Conservation (phyloP, 2,329 filamentous ascomycete genomes). For the Aspergillus fischeri region DNA sequence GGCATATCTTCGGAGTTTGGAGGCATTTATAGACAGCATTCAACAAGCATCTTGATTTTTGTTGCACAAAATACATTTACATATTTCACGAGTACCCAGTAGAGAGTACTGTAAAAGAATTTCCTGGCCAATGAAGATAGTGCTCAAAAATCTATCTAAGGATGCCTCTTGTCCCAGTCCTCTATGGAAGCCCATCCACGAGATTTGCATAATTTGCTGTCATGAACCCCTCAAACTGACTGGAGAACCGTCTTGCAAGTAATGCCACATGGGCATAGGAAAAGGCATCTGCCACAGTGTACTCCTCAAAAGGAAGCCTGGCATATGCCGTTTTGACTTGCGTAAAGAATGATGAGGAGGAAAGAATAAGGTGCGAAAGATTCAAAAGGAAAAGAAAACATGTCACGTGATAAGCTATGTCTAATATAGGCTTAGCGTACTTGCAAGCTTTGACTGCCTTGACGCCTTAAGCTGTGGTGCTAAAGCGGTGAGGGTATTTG, state of each 20-base stretch:
- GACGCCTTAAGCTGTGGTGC: background rate
- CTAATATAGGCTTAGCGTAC: background rate
- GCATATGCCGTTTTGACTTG: conserved; percentile 29
- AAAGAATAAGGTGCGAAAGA: conserved; percentile 10
- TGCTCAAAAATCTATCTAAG: background rate
- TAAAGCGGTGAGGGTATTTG: background rate
- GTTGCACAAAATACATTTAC: background rate
- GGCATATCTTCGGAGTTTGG: conserved; percentile 6
- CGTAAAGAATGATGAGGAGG: conserved; percentile 23
- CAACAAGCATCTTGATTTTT: background rate
- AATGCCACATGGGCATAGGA: conserved; percentile 18
- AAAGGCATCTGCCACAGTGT: conserved; percentile 25
- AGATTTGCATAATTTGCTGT: conserved; percentile 20
- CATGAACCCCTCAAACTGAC: conserved; percentile 47
- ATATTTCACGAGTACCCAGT: background rate
- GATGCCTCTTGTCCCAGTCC: conserved; percentile 36
- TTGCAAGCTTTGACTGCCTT: conserved; percentile 5
- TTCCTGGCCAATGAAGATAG: background rate
- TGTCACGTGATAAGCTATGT: conserved; percentile 9
- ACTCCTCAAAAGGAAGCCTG: conserved; percentile 2
- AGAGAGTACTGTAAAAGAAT: background rate
- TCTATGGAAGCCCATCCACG: conserved; percentile 46
- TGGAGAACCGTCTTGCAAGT: conserved; percentile 41
- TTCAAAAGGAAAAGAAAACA: conserved; percentile 17
- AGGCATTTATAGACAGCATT: background rate